Conservation (phyloP, 2,329 filamentous ascomycete genomes). For the Microdochium trichocladiopsis region DNA sequence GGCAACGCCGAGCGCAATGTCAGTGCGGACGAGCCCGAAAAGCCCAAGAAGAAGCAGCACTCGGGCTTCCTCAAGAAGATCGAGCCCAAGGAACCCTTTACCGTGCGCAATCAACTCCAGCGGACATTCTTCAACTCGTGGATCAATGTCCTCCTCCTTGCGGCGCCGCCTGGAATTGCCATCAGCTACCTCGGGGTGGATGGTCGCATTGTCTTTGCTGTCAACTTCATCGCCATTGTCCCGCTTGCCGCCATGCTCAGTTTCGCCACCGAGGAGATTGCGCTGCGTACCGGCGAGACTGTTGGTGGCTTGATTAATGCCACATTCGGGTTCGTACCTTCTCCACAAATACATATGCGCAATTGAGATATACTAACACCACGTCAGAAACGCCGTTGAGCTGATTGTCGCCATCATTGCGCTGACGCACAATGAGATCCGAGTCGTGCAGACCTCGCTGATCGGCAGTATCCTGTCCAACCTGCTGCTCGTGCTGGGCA, state of each 20-base stretch:
- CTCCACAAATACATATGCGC: neutral
- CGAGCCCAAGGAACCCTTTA: conserved; percentile 48
- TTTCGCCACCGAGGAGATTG: conserved; percentile 86
- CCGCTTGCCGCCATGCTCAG: conserved; percentile 81
- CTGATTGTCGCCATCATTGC: conserved; percentile 86
- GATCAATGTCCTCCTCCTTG: conserved; percentile 76
- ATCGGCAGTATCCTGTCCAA: conserved; percentile 92
- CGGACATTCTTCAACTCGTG: conserved; percentile 75
- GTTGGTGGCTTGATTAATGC: conserved; percentile 86
- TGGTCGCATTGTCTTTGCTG: conserved; percentile 56
- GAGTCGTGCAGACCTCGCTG: conserved; percentile 87
- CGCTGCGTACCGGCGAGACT: conserved; percentile 73
- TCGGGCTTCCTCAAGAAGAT: conserved; percentile 35
- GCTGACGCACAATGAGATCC: conserved; percentile 62
- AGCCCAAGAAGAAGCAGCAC: conserved; percentile 32
- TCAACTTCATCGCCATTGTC: conserved; percentile 93
- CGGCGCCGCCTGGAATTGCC: conserved; percentile 73
- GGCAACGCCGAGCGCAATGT: conserved; percentile 12
- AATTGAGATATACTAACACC: conserved; percentile 3
- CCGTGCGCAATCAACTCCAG: conserved; percentile 58
- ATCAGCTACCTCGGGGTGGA: conserved; percentile 54
- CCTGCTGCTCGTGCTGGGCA: conserved; percentile 79
- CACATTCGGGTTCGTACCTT: conserved; percentile 64
- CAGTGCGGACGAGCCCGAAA: conserved; percentile 20
- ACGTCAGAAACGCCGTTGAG: conserved; percentile 69